phyloP scores from a whole-genome alignment of 192 early-diverging fungal genomes.

The Lobulomyces angularis region DNA sequence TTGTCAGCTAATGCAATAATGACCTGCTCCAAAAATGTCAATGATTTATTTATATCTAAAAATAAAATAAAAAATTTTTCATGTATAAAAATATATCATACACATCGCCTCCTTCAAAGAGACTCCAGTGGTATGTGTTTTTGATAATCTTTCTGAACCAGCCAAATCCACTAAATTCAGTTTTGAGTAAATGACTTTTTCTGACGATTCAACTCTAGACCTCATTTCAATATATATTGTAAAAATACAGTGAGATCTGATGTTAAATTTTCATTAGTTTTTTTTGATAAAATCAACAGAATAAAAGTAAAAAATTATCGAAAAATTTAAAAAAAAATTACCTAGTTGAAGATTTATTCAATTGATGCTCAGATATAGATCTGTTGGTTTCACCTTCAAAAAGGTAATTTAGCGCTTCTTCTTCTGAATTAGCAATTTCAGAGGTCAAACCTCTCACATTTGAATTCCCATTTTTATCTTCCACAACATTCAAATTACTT shows the following conservation, averaged over 20 bases:
- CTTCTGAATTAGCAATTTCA: constrained; percentile 40
- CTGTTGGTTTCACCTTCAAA: constrained; percentile 54
- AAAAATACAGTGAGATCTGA: constrained; percentile 52
- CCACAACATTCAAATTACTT: constrained; percentile 29
- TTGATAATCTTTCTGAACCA: constrained; percentile 44
- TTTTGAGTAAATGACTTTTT: constrained; percentile 42
- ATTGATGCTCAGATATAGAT: constrained; percentile 47
- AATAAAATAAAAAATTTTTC: too few relatives aligned
- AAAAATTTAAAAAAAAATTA: too few relatives aligned
- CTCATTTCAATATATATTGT: constrained; percentile 45
- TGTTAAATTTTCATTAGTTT: constrained; percentile 6
- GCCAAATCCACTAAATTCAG: constrained; percentile 51
- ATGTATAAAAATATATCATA: constrained; percentile 15
- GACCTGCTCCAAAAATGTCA: constrained; percentile 52
- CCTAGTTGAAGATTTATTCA: constrained; percentile 42
- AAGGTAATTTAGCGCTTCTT: constrained; percentile 46
- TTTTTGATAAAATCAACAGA: neutral
- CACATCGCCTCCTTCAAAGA: constrained; percentile 53
- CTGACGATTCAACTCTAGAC: constrained; percentile 43
- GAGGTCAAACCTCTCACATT: constrained; percentile 42
- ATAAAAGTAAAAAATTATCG: constrained; percentile 1
- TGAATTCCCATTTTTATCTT: constrained; percentile 40
- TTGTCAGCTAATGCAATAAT: constrained; percentile 52
- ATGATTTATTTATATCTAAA: constrained; percentile 45
- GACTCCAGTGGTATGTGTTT: constrained; percentile 43